Evolutionary conservation across 2,329 filamentous ascomycete genomes (phyloP), one percentile per base, ranked within the genome.

Genomic region (Diplodia corticola): DNA sequence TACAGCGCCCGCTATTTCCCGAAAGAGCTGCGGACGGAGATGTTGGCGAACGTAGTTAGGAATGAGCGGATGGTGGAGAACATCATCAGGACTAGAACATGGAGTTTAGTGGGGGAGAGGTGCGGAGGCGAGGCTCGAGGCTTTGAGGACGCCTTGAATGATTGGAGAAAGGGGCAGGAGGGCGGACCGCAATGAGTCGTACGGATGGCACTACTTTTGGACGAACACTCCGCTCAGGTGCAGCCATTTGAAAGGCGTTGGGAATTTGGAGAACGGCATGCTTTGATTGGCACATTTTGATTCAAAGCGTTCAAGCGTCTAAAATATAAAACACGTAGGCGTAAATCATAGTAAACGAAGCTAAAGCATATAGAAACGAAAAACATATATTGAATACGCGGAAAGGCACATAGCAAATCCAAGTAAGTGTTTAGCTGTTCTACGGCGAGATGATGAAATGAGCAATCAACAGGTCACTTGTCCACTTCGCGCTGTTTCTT

Each of bases 1-100:
- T 99, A 99, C 75, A 93, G 91, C 10, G 90, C 84, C 6, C 83
- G 94, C 26, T 96, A 92, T 76, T 94, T 94, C 71, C 88, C 91
- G 0, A 81, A 83, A 61, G 93, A 98, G 79, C 84, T 91, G 15
- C 84, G 93, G 69, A 95, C 93, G 0, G 91, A 97, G 79, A 86
- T 85, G 57, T 77, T 99, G 68, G 93, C 92, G 10, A 84, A 83
- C 49, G 75, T 93, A 63, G 80, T 96, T 67, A 84, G 90, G 71
- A 90, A 91, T 74, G 92, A 96, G 80, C 85, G 87, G 73, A 86
- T 86, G 46, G 87, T 96, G 17, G 92, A 96, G 79, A 84, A 82
- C 66, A 95, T 96, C 64, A 86, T 99, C 61, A 85, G 95, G 69
- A 84, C 86, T 60, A 86, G 93, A 75, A 96, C 91, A 0, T 98